Evolutionary conservation across 1,139 yeast genomes (phyloP).

Genomic region (Magnusiomyces ingens): DNA sequence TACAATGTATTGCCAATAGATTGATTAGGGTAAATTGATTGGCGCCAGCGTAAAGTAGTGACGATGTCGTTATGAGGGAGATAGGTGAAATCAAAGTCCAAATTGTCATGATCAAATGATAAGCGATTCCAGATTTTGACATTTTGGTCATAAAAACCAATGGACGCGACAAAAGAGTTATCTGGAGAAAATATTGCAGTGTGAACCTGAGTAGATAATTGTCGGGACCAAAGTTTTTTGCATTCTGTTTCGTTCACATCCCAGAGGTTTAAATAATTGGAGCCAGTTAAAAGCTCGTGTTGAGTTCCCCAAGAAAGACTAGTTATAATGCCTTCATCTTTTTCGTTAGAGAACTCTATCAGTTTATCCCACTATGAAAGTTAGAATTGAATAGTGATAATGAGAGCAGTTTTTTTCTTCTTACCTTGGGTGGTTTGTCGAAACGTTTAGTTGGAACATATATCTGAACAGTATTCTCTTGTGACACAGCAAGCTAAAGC

Average conservation of each 20-base stretch:
- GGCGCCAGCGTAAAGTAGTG: constrained; percentile 35
- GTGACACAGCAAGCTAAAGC: constrained; percentile 44
- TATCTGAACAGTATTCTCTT: constrained; percentile 29
- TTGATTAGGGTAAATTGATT: constrained; percentile 23
- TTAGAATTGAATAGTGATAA: neutral
- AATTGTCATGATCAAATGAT: constrained; percentile 58
- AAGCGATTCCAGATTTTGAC: constrained; percentile 77
- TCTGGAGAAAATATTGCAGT: constrained; percentile 53
- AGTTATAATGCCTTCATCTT: constrained; percentile 36
- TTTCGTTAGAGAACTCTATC: constrained; percentile 43
- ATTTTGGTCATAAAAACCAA: constrained; percentile 49
- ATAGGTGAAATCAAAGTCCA: constrained; percentile 65
- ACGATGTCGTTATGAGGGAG: constrained; percentile 59
- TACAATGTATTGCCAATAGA: constrained; percentile 44
- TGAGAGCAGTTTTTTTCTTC: neutral
- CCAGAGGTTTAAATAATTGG: constrained; percentile 51
- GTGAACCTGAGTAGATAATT: constrained; percentile 46
- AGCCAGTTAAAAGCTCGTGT: constrained; percentile 57
- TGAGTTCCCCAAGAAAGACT: constrained; percentile 64
- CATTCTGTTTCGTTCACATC: constrained; percentile 38
- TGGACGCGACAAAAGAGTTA: constrained; percentile 59
- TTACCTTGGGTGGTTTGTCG: constrained; percentile 23
- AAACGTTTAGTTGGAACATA: constrained; percentile 25
- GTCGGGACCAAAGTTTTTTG: constrained; percentile 46
- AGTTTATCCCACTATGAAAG: constrained; percentile 38